Conservation (phyloP, 1,139 yeast species). For the Hyphopichia pseudoburtonii region DNA sequence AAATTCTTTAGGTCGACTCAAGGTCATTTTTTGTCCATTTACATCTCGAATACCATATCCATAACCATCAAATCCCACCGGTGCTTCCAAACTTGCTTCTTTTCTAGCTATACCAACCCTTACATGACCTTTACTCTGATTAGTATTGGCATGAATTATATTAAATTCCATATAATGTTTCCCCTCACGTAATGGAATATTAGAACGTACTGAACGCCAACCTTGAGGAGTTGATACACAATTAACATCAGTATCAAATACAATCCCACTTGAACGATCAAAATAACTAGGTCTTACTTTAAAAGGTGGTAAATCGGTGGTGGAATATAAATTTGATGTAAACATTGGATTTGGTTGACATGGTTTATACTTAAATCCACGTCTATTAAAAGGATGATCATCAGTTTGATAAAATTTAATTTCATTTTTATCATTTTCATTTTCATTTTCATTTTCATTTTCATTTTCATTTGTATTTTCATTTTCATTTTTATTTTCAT, state of each 20-base stretch:
- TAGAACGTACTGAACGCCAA: constrained; percentile 79
- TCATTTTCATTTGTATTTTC: no score
- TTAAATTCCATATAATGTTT: constrained; percentile 75
- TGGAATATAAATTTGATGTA: constrained; percentile 61
- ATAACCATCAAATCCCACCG: constrained; percentile 93
- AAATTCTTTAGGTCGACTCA: constrained; percentile 64
- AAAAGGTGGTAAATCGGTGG: constrained; percentile 74
- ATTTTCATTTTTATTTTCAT: no score
- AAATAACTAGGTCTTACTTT: constrained; percentile 62
- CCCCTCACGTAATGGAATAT: constrained; percentile 78
- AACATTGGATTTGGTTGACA: constrained; percentile 73
- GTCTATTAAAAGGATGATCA: constrained; percentile 75
- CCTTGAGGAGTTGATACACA: constrained; percentile 62
- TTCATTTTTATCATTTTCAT: constrained; percentile 14
- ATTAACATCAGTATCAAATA: constrained; percentile 42
- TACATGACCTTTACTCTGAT: constrained; percentile 52
- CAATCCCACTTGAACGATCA: constrained; percentile 67
- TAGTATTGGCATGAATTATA: constrained; percentile 48
- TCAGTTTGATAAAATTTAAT: constrained; percentile 51
- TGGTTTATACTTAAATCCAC: constrained; percentile 81
- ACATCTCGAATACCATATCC: constrained; percentile 88
- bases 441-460: no score
- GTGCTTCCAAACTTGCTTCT: constrained; percentile 91
- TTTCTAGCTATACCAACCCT: constrained; percentile 79
- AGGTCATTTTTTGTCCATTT: constrained; percentile 75